Percentiles rank a stretch among this genome's conserved stretches.
Evolutionary conservation across 1,139 yeast species (phyloP).

Genomic region (Geotrichum fermentans): DNA sequence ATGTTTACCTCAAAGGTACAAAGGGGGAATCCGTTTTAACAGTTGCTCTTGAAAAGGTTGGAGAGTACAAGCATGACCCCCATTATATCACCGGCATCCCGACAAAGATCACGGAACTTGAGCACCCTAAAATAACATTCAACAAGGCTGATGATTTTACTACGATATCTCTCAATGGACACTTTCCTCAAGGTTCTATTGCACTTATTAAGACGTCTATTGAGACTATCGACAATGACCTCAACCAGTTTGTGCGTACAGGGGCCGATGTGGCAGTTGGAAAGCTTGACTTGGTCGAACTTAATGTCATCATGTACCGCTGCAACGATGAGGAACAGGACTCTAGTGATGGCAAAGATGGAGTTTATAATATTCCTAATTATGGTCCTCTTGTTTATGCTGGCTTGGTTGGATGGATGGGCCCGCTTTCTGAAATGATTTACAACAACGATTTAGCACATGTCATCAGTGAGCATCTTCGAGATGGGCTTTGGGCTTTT

Average conservation of each 20-base stretch:
- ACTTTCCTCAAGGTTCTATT: conserved; percentile 86
- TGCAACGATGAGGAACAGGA: conserved; percentile 89
- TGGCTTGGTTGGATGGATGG: conserved; percentile 90
- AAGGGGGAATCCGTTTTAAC: conserved; percentile 54
- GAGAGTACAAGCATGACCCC: conserved; percentile 44
- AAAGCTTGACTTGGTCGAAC: conserved; percentile 59
- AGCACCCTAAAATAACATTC: conserved; percentile 46
- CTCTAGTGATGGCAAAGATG: conserved; percentile 64
- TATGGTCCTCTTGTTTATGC: conserved; percentile 75
- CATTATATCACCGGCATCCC: conserved; percentile 54
- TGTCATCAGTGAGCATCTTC: conserved; percentile 71
- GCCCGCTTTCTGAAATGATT: conserved; percentile 60
- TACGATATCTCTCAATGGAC: conserved; percentile 49
- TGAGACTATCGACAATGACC: conserved; percentile 51
- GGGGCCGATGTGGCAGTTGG: conserved; percentile 74
- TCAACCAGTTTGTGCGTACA: conserved; percentile 60
- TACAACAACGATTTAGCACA: conserved; percentile 74
- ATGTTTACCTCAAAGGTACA: conserved; percentile 63
- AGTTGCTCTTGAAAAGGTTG: conserved; percentile 46
- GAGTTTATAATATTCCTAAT: conserved; percentile 69
- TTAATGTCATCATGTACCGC: conserved; percentile 69
- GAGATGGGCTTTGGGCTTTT: conserved; percentile 86
- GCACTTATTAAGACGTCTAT: conserved; percentile 70
- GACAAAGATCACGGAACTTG: conserved; percentile 52
- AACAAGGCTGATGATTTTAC: conserved; percentile 42